phyloP scores from a whole-genome alignment of 2,329 filamentous ascomycete species.

The Colletotrichum sp. region DNA sequence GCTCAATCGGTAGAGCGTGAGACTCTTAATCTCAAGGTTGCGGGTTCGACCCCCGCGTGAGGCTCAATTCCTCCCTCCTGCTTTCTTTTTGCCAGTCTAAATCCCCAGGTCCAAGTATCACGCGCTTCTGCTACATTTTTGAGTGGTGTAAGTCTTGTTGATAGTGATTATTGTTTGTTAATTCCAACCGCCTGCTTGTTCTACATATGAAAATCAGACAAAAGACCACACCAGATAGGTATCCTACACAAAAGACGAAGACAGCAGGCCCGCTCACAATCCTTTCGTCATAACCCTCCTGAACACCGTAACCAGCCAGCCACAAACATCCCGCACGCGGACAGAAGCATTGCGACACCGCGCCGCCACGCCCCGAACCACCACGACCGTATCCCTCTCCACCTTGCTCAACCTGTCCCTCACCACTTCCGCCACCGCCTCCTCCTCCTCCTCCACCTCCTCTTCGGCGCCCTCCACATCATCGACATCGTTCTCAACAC shows the following conservation, averaged over 20 bases:
- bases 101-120: neutral
- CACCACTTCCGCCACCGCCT: neutral
- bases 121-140: neutral
- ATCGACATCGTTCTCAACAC: conserved; percentile 29
- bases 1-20: conserved; percentile 78
- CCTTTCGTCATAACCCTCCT: neutral
- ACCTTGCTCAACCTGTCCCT: neutral
- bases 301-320: neutral
- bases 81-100: neutral
- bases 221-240: neutral
- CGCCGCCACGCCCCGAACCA: neutral
- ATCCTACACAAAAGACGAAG: neutral
- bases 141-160: neutral
- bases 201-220: neutral
- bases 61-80: conserved; percentile 23
- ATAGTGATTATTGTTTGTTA: neutral
- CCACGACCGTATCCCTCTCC: neutral
- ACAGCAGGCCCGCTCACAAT: neutral
- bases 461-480: neutral
- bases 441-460: neutral
- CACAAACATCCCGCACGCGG: neutral
- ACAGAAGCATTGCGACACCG: neutral
- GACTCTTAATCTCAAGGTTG: conserved; percentile 58
- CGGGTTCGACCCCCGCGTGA: conserved; percentile 29
- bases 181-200: neutral